phyloP scores from a whole-genome alignment of 2,329 filamentous ascomycete genomes.

The Hypomyces rosellus region DNA sequence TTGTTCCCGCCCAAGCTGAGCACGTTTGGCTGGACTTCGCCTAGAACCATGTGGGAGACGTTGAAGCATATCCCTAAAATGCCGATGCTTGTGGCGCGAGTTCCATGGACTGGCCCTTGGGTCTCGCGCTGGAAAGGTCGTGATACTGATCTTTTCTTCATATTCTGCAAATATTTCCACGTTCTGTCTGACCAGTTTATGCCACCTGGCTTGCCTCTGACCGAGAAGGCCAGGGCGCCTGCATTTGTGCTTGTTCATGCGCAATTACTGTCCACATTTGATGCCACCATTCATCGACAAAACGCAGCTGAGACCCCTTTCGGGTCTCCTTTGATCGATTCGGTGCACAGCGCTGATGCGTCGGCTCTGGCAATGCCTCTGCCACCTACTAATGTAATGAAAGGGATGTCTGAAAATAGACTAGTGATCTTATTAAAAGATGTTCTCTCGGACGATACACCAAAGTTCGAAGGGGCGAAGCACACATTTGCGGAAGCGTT shows the following conservation, averaged over 20 bases:
- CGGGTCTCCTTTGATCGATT: constrained; percentile 39
- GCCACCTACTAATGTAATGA: constrained; percentile 61
- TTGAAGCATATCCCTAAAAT: constrained; percentile 60
- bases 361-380: constrained; percentile 57
- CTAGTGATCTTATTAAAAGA: constrained; percentile 77
- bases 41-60: constrained; percentile 42
- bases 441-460: constrained; percentile 52
- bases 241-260: constrained; percentile 76
- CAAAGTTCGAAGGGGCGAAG: constrained; percentile 39
- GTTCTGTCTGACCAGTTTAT: constrained; percentile 70
- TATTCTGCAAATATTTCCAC: constrained; percentile 85
- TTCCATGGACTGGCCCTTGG: constrained; percentile 86
- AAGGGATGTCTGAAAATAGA: constrained; percentile 83
- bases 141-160: constrained; percentile 85
- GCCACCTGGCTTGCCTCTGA: constrained; percentile 45
- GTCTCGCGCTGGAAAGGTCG: constrained; percentile 76
- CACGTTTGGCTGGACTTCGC: constrained; percentile 50
- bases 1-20: constrained; percentile 64
- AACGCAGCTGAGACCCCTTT: constrained; percentile 42
- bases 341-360: constrained; percentile 54
- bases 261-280: constrained; percentile 71
- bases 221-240: constrained; percentile 59
- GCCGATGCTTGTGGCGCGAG: constrained; percentile 61
- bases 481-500: constrained; percentile 73
- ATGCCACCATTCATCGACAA: constrained; percentile 78